phyloP scores from a whole-genome alignment of 768 basidiomycete species.

The Boletus tomentosulus region DNA sequence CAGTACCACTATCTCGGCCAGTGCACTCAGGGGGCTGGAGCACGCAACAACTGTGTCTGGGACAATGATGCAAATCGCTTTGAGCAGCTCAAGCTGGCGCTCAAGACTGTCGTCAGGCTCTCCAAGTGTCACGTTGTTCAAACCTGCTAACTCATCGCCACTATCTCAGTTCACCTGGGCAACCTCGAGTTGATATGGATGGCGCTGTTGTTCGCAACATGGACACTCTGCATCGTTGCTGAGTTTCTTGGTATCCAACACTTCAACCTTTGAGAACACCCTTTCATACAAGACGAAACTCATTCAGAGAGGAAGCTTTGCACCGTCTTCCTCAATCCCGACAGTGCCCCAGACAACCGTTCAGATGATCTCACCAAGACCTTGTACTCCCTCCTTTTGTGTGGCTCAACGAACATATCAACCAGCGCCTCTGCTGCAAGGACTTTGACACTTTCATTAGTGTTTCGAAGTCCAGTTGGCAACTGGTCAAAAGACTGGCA shows the following conservation, averaged over 20 bases:
- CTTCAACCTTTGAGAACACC: constrained; percentile 67
- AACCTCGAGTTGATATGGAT: constrained; percentile 98
- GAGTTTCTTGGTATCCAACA: constrained; percentile 87
- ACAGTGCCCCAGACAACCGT: constrained; percentile 87
- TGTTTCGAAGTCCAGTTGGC: too few species aligned
- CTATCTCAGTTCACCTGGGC: too few species aligned
- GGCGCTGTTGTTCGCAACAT: constrained; percentile 82
- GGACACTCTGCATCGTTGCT: constrained; percentile 77
- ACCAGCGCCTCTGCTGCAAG: constrained; percentile 90
- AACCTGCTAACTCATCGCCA: too few species aligned
- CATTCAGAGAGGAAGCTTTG: constrained; percentile 95
- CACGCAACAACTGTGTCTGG: too few species aligned
- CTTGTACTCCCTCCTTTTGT: constrained; percentile 88
- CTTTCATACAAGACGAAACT: constrained; percentile 91
- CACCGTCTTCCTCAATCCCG: constrained; percentile 92
- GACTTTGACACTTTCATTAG: constrained; percentile 92
- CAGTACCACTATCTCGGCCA: too few species aligned
- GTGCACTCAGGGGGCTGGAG: too few species aligned
- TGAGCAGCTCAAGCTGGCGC: too few species aligned
- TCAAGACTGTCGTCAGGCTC: too few species aligned
- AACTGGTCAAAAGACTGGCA: too few species aligned
- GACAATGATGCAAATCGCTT: too few species aligned
- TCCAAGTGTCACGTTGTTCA: too few species aligned
- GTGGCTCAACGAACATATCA: constrained; percentile 96
- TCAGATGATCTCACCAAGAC: constrained; percentile 94